A percentile compares a stretch with the other conserved stretches of the same genome.
Conservation (phyloP, 108 stramenopile species). For the Conticribra guillardii region DNA sequence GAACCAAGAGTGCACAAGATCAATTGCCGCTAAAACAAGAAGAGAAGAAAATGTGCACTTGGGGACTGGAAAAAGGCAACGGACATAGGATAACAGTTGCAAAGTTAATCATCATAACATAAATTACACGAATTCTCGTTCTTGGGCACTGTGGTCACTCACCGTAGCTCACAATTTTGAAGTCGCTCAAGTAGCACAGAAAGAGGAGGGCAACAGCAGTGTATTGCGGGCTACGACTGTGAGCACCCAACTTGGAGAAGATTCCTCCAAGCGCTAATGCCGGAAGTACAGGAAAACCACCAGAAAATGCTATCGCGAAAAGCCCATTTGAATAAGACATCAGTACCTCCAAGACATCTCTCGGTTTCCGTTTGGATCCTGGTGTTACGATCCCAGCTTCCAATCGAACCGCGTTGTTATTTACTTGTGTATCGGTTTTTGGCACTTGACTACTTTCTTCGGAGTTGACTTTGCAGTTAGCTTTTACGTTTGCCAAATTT, state of each 20-base stretch:
- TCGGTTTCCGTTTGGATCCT: conserved; percentile 15
- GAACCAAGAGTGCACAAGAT: conserved; percentile 63
- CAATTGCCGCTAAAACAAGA: conserved; percentile 63
- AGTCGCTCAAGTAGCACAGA: conserved; percentile 61
- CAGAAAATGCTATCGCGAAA: conserved; percentile 45
- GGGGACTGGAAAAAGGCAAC: conserved; percentile 34
- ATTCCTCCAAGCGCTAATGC: conserved; percentile 53
- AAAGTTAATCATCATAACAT: no score
- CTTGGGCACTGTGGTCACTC: not conserved
- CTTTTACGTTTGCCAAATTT: conserved; percentile 52
- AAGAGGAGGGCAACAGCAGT: conserved; percentile 52
- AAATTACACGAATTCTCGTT: no score
- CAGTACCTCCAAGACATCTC: conserved; percentile 44
- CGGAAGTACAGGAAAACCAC: conserved; percentile 49
- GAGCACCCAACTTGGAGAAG: conserved; percentile 65
- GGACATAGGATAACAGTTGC: no score
- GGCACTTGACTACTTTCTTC: not conserved
- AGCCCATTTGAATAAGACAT: conserved; percentile 57
- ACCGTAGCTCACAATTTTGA: conserved; percentile 58
- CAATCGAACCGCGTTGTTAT: conserved; percentile 1
- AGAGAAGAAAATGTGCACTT: conserved; percentile 77
- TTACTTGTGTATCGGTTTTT: not conserved
- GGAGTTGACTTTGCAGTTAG: conserved; percentile 22
- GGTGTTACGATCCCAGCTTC: not conserved
- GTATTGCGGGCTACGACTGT: conserved; percentile 54